Evolutionary conservation across 164 flowering plant genomes (phyloP).

Genomic region (Macadamia tetraphylla): DNA sequence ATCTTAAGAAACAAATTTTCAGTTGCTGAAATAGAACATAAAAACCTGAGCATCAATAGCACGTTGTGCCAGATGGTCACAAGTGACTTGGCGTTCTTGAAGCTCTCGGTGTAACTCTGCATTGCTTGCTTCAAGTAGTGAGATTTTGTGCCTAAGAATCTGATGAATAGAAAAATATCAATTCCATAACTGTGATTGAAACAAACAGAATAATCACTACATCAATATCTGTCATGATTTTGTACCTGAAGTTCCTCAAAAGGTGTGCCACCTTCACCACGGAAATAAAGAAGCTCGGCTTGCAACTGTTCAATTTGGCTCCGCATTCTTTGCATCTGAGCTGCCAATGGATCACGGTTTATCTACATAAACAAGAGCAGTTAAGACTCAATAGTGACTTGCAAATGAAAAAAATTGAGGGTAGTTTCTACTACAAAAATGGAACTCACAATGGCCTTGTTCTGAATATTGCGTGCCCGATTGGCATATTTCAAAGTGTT

Average conservation of each 20-base stretch:
- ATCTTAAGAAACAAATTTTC: not conserved
- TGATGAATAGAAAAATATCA: constrained; percentile 11
- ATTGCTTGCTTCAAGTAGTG: constrained; percentile 85
- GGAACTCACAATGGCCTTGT: constrained; percentile 84
- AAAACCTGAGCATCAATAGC: constrained; percentile 88
- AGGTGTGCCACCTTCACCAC: constrained; percentile 65
- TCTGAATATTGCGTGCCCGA: constrained; percentile 97
- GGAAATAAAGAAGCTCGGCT: constrained; percentile 68
- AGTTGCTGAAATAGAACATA: not conserved
- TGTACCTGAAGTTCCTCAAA: constrained; percentile 87
- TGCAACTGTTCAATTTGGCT: constrained; percentile 89
- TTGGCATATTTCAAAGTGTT: constrained; percentile 97
- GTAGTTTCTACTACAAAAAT: too few relatives aligned
- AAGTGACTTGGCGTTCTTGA: constrained; percentile 42
- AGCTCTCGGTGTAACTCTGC: constrained; percentile 67
- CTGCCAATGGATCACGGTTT: constrained; percentile 86
- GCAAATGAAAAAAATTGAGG: not conserved
- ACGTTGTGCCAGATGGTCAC: constrained; percentile 60
- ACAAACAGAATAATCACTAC: not conserved
- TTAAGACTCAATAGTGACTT: not conserved
- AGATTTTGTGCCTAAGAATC: constrained; percentile 74
- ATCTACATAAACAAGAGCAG: constrained; percentile 36
- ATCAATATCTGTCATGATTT: not conserved
- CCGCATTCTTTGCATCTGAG: constrained; percentile 84
- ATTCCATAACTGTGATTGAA: not conserved